Evolutionary conservation across 1,139 yeast genomes (phyloP).

Genomic region (Candida gigantensis): DNA sequence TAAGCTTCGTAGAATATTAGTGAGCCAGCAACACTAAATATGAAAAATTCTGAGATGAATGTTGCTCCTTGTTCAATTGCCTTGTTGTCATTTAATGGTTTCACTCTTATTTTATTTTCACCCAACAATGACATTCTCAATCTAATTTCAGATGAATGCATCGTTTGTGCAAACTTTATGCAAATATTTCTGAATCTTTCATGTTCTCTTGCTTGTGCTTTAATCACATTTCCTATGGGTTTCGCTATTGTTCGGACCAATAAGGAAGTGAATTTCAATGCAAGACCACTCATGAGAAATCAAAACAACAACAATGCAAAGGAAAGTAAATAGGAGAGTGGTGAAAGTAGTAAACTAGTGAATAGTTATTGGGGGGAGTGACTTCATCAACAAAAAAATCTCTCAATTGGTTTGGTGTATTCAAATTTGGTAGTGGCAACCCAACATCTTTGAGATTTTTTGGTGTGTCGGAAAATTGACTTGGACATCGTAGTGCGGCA

Average conservation of each 20-base stretch:
- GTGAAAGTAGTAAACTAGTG: neutral
- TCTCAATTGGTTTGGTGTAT: neutral
- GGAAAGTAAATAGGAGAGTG: neutral
- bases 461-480: neutral
- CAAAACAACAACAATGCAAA: neutral
- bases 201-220: slow-evolving; percentile 76
- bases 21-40: slow-evolving; percentile 78
- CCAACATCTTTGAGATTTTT: neutral
- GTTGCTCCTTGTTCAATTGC: slow-evolving; percentile 87
- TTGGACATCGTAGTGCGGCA: too few species aligned
- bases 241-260: slow-evolving; percentile 77
- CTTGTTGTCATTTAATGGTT: slow-evolving; percentile 81
- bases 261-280: slow-evolving; percentile 74
- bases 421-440: neutral
- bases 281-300: slow-evolving; percentile 52
- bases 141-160: slow-evolving; percentile 67
- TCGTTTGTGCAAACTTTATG: slow-evolving; percentile 68
- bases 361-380: neutral
- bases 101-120: slow-evolving; percentile 54
- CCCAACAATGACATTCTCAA: slow-evolving; percentile 68
- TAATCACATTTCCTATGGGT: slow-evolving; percentile 74
- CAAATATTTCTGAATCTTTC: slow-evolving; percentile 63
- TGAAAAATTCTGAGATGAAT: slow-evolving; percentile 73
- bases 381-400: neutral
- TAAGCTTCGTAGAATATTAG: slow-evolving; percentile 73